Evolutionary conservation across 345 rosid species (phyloP).

Genomic region (Crucihimalaya himalaica): DNA sequence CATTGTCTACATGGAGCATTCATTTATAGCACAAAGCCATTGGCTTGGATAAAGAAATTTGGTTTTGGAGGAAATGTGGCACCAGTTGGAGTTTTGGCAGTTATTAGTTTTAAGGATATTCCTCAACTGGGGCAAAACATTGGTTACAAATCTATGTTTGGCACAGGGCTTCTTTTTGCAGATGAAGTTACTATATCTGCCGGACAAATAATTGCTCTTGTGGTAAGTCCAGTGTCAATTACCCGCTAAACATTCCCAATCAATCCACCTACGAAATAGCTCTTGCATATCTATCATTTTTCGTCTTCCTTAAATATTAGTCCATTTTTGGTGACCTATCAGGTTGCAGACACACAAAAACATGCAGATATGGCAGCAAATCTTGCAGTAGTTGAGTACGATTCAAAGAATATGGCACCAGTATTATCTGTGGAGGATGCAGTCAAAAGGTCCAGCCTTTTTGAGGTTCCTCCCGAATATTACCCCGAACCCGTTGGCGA

Average conservation of each 20-base stretch:
- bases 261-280: slow-evolving; percentile 49
- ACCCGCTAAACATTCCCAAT: slow-evolving; percentile 40
- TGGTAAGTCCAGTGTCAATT: slow-evolving; percentile 52
- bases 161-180: slow-evolving; percentile 64
- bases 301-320: background rate
- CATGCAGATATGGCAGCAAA: slow-evolving; percentile 72
- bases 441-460: slow-evolving; percentile 62
- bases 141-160: slow-evolving; percentile 58
- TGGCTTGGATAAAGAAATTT: slow-evolving; percentile 62
- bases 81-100: slow-evolving; percentile 49
- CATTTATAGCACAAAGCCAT: slow-evolving; percentile 76
- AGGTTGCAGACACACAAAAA: slow-evolving; percentile 91
- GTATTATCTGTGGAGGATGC: slow-evolving; percentile 82
- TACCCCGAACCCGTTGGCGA: slow-evolving; percentile 67
- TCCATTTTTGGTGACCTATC: slow-evolving; percentile 16
- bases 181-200: slow-evolving; percentile 65
- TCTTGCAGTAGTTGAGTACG: slow-evolving; percentile 68
- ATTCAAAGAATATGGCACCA: slow-evolving; percentile 54
- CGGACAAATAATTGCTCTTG: slow-evolving; percentile 77
- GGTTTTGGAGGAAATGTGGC: slow-evolving; percentile 43
- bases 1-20: slow-evolving; percentile 81
- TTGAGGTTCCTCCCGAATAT: slow-evolving; percentile 57
- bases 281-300: slow-evolving; percentile 49
- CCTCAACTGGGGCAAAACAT: slow-evolving; percentile 65
- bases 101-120: slow-evolving; percentile 67